phyloP scores from a whole-genome alignment of 805 yeast species.

The Blastobotrys parvus region DNA sequence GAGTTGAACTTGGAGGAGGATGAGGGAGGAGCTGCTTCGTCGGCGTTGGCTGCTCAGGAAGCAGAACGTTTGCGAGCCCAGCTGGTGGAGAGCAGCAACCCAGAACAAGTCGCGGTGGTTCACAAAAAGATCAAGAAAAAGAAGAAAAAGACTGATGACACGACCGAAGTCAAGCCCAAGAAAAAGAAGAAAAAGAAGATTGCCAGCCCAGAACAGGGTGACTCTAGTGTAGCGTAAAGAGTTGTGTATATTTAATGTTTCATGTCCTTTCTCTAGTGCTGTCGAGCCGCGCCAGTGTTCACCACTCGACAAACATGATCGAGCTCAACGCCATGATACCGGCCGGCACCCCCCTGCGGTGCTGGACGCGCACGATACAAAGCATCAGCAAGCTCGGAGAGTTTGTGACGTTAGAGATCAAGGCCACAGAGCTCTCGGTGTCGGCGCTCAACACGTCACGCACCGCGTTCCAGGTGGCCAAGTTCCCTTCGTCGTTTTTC shows the following conservation, averaged over 20 bases:
- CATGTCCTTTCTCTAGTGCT: no score
- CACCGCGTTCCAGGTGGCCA: constrained; percentile 13
- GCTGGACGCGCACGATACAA: constrained; percentile 12
- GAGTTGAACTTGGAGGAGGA: constrained; percentile 15
- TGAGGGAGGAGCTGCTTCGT: no score
- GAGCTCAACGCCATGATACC: constrained; percentile 11
- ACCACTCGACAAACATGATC: background rate
- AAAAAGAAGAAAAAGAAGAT: background rate
- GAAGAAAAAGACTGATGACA: constrained; percentile 10
- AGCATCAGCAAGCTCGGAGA: constrained; percentile 13
- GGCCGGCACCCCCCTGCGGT: constrained; percentile 8
- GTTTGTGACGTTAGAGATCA: constrained; percentile 11
- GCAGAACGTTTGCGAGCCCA: no score
- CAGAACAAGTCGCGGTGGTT: constrained; percentile 21
- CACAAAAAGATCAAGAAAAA: constrained; percentile 23
- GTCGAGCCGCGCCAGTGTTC: no score
- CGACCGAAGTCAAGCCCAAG: background rate
- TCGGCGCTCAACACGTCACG: constrained; percentile 16
- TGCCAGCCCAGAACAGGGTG: background rate
- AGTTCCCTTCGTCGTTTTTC: constrained; percentile 11
- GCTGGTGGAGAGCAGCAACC: no score
- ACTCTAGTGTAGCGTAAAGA: background rate
- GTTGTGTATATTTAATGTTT: background rate
- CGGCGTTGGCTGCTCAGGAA: no score
- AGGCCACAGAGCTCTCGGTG: constrained; percentile 8